Conservation (phyloP, 495 filamentous ascomycete species). For the Tuber brumale region DNA sequence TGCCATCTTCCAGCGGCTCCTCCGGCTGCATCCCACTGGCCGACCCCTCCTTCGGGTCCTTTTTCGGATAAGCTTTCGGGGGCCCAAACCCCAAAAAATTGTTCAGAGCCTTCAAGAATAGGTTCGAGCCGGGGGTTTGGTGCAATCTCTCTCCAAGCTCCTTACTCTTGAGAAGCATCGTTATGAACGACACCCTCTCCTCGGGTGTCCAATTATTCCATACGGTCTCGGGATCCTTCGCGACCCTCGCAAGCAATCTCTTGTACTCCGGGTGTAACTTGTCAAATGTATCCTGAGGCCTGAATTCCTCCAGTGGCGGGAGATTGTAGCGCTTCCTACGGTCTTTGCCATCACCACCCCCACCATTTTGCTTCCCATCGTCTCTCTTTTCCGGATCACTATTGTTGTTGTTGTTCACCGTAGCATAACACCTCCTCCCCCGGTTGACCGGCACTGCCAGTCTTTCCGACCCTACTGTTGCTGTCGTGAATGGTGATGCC, state of each 20-base stretch:
- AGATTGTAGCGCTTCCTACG: not conserved
- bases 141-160: slow-evolving; percentile 19
- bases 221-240: slow-evolving; percentile 18
- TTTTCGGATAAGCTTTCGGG: slow-evolving; percentile 31
- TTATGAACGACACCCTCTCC: slow-evolving; percentile 22
- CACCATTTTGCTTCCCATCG: slow-evolving; percentile 4
- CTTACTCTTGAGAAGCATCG: slow-evolving; percentile 21
- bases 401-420: slow-evolving; percentile 8
- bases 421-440: slow-evolving; percentile 19
- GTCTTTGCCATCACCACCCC: not conserved
- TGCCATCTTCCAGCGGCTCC: slow-evolving; percentile 22
- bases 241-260: slow-evolving; percentile 18
- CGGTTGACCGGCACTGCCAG: not conserved
- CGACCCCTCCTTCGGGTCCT: slow-evolving; percentile 41
- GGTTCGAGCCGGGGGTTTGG: slow-evolving; percentile 16
- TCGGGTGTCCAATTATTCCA: slow-evolving; percentile 27
- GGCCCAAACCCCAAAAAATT: slow-evolving; percentile 35
- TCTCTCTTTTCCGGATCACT: slow-evolving; percentile 7
- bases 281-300: slow-evolving; percentile 24
- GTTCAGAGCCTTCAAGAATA: slow-evolving; percentile 18
- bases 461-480: not conserved
- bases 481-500: slow-evolving; percentile 11
- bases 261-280: slow-evolving; percentile 29
- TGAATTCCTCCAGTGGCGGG: slow-evolving; percentile 30
- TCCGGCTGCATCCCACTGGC: slow-evolving; percentile 32